Evolutionary conservation across 2,329 filamentous ascomycete genomes (phyloP), one percentile per base, ranked within the genome.

Genomic region (Xylariaceae sp.): DNA sequence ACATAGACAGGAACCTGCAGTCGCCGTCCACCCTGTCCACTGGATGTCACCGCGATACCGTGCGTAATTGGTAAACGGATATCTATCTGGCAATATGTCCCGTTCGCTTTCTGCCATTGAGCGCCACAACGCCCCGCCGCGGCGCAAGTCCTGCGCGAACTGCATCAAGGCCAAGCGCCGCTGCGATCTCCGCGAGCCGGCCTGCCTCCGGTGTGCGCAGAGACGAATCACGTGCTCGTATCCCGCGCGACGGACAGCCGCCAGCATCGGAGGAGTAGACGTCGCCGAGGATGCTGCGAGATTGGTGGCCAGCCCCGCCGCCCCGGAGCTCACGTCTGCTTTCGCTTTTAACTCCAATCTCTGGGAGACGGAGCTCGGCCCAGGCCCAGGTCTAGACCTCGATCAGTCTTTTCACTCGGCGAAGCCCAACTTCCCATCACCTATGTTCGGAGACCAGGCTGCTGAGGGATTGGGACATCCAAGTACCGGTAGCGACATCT

Each of bases 131-230:
- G 37, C 43, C 19, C 42, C 42, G 6, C 43, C 43, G 12, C 35
- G 43, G 37, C 37, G 42, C 36, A 46, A 46, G 35, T 44, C 43
- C 37, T 46, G 43, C 19, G 37, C 43, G 7, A 39, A 41, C 8
- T 46, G 43, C 34, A 46, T 44, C 37, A 44, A 39, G 19, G 31
- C 43, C 1, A 46, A 46, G 19, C 33, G 43, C 17, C 43, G 43
- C 12, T 46, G 43, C 25, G 41, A 44, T 19, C 39, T 44, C 9
- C 38, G 39, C 28, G 41, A 44, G 26, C 43, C 43, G 3, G 35
- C 41, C 9, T 46, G 43, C n/a, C 16, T 40, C 13, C 43, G 43
- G 19, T 46, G 43, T 27, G 31, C 41, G 13, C 43, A 44, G 29
- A 35, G 43, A 30, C 37, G 32, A 9, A 36, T 46, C 24, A 32